phyloP scores from a whole-genome alignment of 306 rosid species.

The Cucurbita pepo region DNA sequence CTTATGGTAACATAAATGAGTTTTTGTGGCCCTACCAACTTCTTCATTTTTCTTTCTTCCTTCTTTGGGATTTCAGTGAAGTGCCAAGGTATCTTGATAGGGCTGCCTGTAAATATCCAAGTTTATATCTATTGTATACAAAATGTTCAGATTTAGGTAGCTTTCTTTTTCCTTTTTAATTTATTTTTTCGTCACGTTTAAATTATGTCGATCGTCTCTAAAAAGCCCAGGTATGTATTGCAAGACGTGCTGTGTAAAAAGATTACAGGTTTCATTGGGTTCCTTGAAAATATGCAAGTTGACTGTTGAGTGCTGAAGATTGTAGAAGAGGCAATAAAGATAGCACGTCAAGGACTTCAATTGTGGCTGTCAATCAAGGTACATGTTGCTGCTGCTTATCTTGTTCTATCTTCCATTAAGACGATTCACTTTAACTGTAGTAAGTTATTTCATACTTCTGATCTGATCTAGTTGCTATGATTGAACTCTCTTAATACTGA shows the following conservation, averaged over 20 bases:
- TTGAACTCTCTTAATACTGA: not conserved
- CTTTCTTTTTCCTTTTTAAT: not conserved
- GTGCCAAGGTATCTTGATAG: constrained; percentile 15
- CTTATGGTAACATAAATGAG: not conserved
- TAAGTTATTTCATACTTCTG: not conserved
- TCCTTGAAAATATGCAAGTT: not conserved
- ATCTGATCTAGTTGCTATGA: not conserved
- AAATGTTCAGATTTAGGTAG: not conserved
- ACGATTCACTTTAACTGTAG: not conserved
- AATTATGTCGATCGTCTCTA: not conserved
- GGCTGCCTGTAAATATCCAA: constrained; percentile 32
- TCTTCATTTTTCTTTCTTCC: constrained; percentile 2
- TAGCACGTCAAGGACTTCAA: not conserved
- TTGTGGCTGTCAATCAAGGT: not conserved
- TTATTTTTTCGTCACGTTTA: not conserved
- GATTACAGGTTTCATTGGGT: not conserved
- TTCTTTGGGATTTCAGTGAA: constrained; percentile 15
- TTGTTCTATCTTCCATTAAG: not conserved
- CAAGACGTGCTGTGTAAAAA: not conserved
- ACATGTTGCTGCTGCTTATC: not conserved
- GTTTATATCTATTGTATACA: constrained; percentile 13
- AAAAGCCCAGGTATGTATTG: not conserved
- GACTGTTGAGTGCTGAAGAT: not conserved
- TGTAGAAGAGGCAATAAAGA: not conserved
- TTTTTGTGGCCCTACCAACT: constrained; percentile 5